A percentile compares a stretch with the other conserved stretches of the same genome.
Conservation (phyloP, 352 stramenopile genomes). For the Phytopythium mirpurense region DNA sequence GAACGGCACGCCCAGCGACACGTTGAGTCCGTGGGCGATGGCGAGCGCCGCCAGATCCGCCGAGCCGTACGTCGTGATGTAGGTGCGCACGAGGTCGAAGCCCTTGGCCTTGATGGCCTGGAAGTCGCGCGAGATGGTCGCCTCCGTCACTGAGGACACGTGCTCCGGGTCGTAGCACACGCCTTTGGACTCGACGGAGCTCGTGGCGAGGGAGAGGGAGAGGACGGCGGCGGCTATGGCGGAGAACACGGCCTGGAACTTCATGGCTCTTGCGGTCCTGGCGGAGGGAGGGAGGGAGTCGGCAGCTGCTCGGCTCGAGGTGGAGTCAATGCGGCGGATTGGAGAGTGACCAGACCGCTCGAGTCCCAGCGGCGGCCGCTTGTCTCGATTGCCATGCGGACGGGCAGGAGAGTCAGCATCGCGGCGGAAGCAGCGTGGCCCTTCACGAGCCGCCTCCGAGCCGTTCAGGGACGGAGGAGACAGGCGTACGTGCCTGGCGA, state of each 20-base stretch:
- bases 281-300: background rate
- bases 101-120: constrained; percentile 35
- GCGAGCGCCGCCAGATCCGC: constrained; percentile 37
- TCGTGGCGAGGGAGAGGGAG: constrained; percentile 4
- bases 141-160: constrained; percentile 23
- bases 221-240: constrained; percentile 12
- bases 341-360: constrained; percentile 15
- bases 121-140: constrained; percentile 38
- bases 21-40: constrained; percentile 38
- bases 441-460: too few species aligned
- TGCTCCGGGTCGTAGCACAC: constrained; percentile 50
- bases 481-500: too few species aligned
- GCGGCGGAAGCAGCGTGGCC: too few species aligned
- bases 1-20: constrained; percentile 42
- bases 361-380: too few species aligned
- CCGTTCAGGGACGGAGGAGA: too few species aligned
- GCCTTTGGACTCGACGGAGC: constrained; percentile 10
- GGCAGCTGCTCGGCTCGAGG: background rate
- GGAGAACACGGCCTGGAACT: constrained; percentile 16
- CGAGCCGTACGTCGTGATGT: constrained; percentile 33
- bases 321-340: constrained; percentile 17
- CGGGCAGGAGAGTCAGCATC: too few species aligned
- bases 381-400: too few species aligned
- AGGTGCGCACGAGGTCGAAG: constrained; percentile 45
- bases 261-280: constrained; percentile 15